Evolutionary conservation across 306 rosid genomes (phyloP).

Genomic region (Arachis stenosperma): DNA sequence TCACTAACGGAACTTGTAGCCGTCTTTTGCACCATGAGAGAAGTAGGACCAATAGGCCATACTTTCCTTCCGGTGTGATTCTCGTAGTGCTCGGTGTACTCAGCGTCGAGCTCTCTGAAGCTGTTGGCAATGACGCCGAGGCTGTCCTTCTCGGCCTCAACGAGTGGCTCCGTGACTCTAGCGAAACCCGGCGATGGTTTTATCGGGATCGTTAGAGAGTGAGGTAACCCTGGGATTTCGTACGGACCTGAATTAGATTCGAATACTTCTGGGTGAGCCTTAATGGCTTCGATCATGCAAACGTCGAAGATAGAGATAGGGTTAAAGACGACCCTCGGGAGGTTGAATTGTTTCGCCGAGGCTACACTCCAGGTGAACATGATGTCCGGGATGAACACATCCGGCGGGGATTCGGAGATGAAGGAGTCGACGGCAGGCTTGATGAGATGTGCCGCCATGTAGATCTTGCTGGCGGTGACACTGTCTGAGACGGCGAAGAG

Average conservation of each 20-base stretch:
- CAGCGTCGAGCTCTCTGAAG: conserved; percentile 35
- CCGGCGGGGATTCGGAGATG: conserved; percentile 20
- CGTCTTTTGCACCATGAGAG: neutral
- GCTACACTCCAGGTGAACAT: conserved; percentile 40
- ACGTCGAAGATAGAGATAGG: conserved; percentile 35
- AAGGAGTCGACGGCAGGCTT: neutral
- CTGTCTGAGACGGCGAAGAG: conserved; percentile 7
- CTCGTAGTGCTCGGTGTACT: conserved; percentile 32
- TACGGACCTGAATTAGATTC: neutral
- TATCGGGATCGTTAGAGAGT: conserved; percentile 16
- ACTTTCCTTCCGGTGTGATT: conserved; percentile 32
- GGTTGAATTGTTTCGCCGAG: neutral
- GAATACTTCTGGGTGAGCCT: neutral
- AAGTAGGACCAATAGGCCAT: conserved; percentile 42
- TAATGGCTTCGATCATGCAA: conserved; percentile 27
- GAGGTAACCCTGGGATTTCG: conserved; percentile 31
- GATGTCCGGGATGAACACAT: conserved; percentile 37
- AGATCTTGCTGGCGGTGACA: conserved; percentile 14
- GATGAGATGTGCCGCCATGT: conserved; percentile 30
- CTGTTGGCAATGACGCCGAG: conserved; percentile 37
- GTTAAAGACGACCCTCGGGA: conserved; percentile 43
- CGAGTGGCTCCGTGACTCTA: neutral
- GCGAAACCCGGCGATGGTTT: neutral
- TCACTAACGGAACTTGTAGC: neutral
- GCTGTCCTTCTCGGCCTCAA: conserved; percentile 18